Evolutionary conservation across 257 asterid species (phyloP).

Genomic region (Solanum megistacrolobum): DNA sequence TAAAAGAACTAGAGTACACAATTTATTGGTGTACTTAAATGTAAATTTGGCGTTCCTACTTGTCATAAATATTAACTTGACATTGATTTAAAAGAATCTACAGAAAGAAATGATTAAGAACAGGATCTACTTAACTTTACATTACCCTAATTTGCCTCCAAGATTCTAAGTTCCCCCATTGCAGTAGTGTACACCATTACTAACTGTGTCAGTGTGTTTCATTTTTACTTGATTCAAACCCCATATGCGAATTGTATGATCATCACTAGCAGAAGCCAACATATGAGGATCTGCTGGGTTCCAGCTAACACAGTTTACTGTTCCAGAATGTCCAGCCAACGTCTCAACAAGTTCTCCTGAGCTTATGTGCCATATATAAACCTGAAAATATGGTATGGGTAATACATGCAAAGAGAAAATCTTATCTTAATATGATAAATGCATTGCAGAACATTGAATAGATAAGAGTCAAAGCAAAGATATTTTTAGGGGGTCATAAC

Average conservation of each 20-base stretch:
- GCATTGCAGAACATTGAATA: not conserved
- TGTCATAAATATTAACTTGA: slow-evolving; percentile 19
- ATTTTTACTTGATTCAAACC: slow-evolving; percentile 52
- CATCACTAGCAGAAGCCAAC: slow-evolving; percentile 92
- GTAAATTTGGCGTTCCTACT: slow-evolving; percentile 38
- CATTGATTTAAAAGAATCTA: slow-evolving; percentile 41
- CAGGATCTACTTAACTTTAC: slow-evolving; percentile 5
- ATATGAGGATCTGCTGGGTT: slow-evolving; percentile 73
- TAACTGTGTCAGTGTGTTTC: slow-evolving; percentile 28
- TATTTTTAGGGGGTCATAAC: not conserved
- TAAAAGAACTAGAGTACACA: slow-evolving; percentile 5
- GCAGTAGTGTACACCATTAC: slow-evolving; percentile 58
- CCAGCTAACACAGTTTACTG: slow-evolving; percentile 90
- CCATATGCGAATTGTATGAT: slow-evolving; percentile 83
- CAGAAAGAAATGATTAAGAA: slow-evolving; percentile 29
- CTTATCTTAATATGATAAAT: not conserved
- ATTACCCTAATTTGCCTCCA: not conserved
- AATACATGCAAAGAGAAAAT: not conserved
- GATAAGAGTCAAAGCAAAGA: not conserved
- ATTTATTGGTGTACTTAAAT: slow-evolving; percentile 24
- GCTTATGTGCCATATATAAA: slow-evolving; percentile 69
- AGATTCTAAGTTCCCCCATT: slow-evolving; percentile 53
- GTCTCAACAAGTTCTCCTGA: slow-evolving; percentile 62
- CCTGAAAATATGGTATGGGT: slow-evolving; percentile 24
- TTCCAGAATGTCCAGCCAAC: slow-evolving; percentile 65